Percentiles rank a stretch among this genome's conserved stretches.
Conservation (phyloP, 805 yeast species). For the Ogataea thermomethanolica region DNA sequence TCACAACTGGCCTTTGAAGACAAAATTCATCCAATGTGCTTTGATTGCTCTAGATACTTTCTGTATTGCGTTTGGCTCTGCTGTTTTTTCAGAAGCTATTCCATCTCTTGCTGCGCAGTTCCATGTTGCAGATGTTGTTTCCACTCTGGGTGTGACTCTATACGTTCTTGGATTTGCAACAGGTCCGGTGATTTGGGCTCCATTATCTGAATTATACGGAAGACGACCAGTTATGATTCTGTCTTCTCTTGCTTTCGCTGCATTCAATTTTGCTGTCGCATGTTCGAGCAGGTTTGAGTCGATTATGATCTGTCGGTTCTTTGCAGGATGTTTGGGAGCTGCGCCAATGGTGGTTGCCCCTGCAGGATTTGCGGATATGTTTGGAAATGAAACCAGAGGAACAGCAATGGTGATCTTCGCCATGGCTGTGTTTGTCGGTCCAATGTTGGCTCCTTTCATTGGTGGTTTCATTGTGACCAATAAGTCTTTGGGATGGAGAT, state of each 20-base stretch:
- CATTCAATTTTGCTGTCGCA: conserved; percentile 72
- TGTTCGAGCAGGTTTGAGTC: conserved; percentile 78
- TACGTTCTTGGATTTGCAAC: conserved; percentile 92
- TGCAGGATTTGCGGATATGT: conserved; percentile 83
- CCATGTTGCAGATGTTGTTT: conserved; percentile 64
- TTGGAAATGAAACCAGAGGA: conserved; percentile 64
- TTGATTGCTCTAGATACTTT: conserved; percentile 48
- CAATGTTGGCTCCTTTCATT: conserved; percentile 76
- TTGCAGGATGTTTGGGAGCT: conserved; percentile 79
- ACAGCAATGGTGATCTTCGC: conserved; percentile 69
- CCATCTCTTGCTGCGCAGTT: conserved; percentile 45
- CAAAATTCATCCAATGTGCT: conserved; percentile 43
- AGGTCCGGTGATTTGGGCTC: conserved; percentile 91
- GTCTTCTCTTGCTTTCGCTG: conserved; percentile 52
- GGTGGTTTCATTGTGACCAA: conserved; percentile 64
- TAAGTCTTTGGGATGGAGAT: conserved; percentile 69
- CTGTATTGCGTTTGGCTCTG: conserved; percentile 70
- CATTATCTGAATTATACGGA: conserved; percentile 75
- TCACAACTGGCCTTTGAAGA: conserved; percentile 61
- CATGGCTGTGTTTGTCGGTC: conserved; percentile 73
- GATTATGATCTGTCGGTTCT: conserved; percentile 70
- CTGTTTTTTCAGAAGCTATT: conserved; percentile 70
- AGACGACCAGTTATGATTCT: conserved; percentile 58
- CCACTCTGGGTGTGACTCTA: conserved; percentile 70
- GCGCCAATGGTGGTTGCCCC: conserved; percentile 85